Base-by-base conservation (phyloP, 2,329 filamentous ascomycete species). In the Elsinoe fawcettii region DNA sequence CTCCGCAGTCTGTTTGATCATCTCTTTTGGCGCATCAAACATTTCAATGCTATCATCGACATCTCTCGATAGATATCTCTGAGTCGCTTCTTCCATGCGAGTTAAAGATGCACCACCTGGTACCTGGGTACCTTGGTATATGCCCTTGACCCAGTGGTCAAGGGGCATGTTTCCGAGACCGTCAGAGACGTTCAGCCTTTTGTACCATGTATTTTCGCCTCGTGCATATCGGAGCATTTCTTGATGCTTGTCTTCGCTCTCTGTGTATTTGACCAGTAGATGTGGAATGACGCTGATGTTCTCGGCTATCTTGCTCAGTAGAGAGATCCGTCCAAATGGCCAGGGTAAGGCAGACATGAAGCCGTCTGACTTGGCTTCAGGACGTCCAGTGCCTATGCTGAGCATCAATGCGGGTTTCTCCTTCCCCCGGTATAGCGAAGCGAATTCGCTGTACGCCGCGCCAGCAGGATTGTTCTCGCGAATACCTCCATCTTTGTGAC, bases 401-500 rank as follows among this genome's bases (percentile, higher is more conserved):
- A 78, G 68, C 27, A 78, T 68, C 2, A 77, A 59, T 0, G 73
- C 75, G 1, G 76, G 76, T 39, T 72, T 66, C 20, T 39, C 25
- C 34, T 73, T 67, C 2, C 68, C 65, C 23, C 71, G 68, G 61
- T 74, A 74, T 2, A 77, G 64, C 0, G 73, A 72, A 37, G 74
- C 70, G 59, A 77, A 77, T 59, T 78, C 75, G 56, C 66, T 73
- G 55, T 75, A 71, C 0, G 75, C 75, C 6, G 75, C 74, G 46
- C 74, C 75, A 12, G 70, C 70, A 2, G 75, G 75, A 46, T 78
- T 78, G 67, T 78, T 77, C 56, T 77, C 75, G 34, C 75, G 71
- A 43, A 77, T 78, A 20, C 75, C 75, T 27, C 75, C 75, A 58
- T 78, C 75, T 63, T 77, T 77, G 69, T 77, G 77, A 8, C 69